Conservation (phyloP, 768 basidiomycete species). For the Calocybe indica region DNA sequence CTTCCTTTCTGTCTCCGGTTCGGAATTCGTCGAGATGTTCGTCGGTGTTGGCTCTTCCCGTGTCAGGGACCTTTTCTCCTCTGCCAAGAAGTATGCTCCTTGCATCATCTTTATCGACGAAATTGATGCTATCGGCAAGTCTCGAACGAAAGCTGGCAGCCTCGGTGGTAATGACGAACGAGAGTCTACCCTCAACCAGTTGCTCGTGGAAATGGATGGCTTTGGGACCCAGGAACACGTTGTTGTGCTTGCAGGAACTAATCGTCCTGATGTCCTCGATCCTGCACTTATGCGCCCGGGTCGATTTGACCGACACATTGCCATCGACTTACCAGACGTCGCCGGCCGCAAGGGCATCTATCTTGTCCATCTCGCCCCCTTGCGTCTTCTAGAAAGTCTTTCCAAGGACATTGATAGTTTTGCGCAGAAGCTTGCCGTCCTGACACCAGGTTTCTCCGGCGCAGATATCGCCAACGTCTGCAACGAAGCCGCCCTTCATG, state of each 20-base stretch:
- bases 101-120: constrained; percentile 99
- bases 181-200: constrained; percentile 94
- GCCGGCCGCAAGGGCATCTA: constrained; percentile 92
- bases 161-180: constrained; percentile 92
- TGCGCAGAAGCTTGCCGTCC: constrained; percentile 90
- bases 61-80: constrained; percentile 95
- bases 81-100: constrained; percentile 95
- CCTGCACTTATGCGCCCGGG: constrained; percentile 94
- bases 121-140: constrained; percentile 98
- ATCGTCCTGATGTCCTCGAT: constrained; percentile 95
- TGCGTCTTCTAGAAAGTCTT: constrained; percentile 58
- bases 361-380: constrained; percentile 82
- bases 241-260: constrained; percentile 94
- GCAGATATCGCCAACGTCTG: constrained; percentile 99
- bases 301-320: constrained; percentile 94
- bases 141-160: constrained; percentile 74
- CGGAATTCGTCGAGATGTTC: constrained; percentile 99
- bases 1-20: constrained; percentile 97
- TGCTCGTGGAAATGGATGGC: constrained; percentile 99
- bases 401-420: constrained; percentile 47
- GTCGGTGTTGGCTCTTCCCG: constrained; percentile 98
- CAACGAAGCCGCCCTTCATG: constrained; percentile 95
- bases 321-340: constrained; percentile 93
- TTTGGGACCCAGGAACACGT: constrained; percentile 97
- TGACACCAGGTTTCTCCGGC: constrained; percentile 97